A percentile compares a stretch with the other conserved stretches of the same genome.
These are phyloP conservation scores for Psilocybe cyanescens DNA, from an alignment of 768 basidiomycete genomes.

Conservation along the genomic window DNA sequence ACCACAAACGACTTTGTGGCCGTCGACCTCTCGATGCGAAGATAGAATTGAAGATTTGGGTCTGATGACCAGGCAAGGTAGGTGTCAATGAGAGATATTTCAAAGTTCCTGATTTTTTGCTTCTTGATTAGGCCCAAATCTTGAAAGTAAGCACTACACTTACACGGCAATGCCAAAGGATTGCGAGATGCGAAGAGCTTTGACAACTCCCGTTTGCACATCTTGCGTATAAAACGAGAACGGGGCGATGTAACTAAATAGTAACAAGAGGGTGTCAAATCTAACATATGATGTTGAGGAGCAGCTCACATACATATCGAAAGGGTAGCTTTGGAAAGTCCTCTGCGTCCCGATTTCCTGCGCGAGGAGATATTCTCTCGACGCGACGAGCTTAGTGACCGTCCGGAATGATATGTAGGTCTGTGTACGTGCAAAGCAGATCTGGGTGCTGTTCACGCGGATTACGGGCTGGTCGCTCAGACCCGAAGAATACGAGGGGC, in stretches of 20 bases:
- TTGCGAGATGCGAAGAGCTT: not conserved
- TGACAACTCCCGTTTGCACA: not conserved
- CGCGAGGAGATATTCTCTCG: not conserved
- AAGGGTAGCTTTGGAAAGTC: conserved; percentile 11
- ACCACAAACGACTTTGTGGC: conserved; percentile 13
- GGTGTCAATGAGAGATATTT: not conserved
- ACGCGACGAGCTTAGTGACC: conserved; percentile 12
- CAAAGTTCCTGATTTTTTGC: conserved; percentile 6
- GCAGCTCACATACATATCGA: conserved; percentile 6
- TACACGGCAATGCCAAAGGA: conserved; percentile 14
- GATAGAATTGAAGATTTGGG: not conserved
- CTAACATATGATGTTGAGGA: too few relatives aligned
- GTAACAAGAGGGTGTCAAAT: not conserved
- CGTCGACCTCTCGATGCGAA: conserved; percentile 8
- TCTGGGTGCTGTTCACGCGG: conserved; percentile 6
- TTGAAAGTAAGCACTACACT: not conserved
- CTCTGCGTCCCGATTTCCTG: not conserved
- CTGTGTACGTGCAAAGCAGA: not conserved
- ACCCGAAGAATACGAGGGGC: conserved; percentile 4
- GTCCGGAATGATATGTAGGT: conserved; percentile 9
- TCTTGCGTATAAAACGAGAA: conserved; percentile 1
- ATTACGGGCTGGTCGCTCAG: not conserved
- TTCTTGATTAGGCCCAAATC: too few relatives aligned
- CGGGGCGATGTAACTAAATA: conserved; percentile 11
- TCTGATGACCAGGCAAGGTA: not conserved